Conservation (phyloP, 768 basidiomycete genomes). For the Porpolomopsis calyptriformis region DNA sequence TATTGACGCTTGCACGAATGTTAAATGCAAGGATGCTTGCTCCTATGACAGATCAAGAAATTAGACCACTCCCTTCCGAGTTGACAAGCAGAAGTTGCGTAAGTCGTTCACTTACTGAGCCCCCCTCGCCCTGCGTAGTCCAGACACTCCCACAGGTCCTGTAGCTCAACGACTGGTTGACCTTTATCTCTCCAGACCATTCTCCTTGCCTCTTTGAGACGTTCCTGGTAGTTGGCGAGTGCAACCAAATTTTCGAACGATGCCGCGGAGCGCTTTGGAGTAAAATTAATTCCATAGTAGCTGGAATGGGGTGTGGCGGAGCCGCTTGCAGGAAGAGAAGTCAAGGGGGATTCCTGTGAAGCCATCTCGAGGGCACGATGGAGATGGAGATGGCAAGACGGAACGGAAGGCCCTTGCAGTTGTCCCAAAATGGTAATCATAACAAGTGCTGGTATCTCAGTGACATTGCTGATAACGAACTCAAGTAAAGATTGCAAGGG, state of each 20-base stretch:
- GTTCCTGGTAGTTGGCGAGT: conserved; percentile 75
- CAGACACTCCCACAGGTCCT: conserved; percentile 52
- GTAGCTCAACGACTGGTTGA: conserved; percentile 60
- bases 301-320: neutral
- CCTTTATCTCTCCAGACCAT: conserved; percentile 78
- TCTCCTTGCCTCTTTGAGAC: conserved; percentile 59
- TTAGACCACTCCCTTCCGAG: neutral
- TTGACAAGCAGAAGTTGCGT: conserved; percentile 2
- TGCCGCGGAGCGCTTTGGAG: conserved; percentile 48
- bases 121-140: conserved; percentile 65
- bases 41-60: conserved; percentile 33
- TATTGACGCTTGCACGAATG: conserved; percentile 73
- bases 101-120: conserved; percentile 41
- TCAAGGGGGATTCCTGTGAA: neutral
- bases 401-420: neutral
- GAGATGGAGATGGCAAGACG: neutral
- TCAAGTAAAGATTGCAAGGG: no score
- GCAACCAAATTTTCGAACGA: conserved; percentile 81
- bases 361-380: neutral
- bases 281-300: conserved; percentile 27
- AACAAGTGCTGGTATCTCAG: neutral
- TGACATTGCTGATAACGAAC: no score
- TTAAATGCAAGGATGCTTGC: conserved; percentile 73
- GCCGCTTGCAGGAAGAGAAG: conserved; percentile 11
- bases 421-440: neutral